Percentiles rank a stretch among this genome's conserved stretches.
phyloP scores from a whole-genome alignment of 495 filamentous ascomycete species.

The Lepidopterella palustris region DNA sequence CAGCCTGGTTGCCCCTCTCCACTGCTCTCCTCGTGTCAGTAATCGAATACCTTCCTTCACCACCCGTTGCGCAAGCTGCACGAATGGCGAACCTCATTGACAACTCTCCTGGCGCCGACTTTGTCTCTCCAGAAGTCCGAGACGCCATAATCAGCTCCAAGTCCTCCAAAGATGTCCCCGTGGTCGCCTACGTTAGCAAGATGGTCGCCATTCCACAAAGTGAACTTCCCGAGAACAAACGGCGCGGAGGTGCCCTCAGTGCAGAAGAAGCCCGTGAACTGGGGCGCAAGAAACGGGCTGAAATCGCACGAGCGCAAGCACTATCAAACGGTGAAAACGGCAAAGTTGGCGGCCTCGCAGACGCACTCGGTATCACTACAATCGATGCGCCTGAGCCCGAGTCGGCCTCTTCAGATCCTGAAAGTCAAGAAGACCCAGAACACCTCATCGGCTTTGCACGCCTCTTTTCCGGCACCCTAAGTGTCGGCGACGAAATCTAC shows the following conservation, averaged over 20 bases:
- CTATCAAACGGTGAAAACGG: conserved; percentile 42
- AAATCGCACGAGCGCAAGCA: conserved; percentile 71
- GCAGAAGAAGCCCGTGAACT: conserved; percentile 85
- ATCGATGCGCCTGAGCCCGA: conserved; percentile 38
- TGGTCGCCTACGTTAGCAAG: conserved; percentile 95
- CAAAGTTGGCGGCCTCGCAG: conserved; percentile 41
- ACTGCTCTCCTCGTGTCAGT: conserved; percentile 89
- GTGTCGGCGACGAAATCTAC: conserved; percentile 84
- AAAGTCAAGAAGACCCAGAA: conserved; percentile 45
- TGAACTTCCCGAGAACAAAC: conserved; percentile 75
- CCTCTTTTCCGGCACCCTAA: conserved; percentile 83
- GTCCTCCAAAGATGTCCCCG: conserved; percentile 58
- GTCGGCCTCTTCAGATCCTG: conserved; percentile 35
- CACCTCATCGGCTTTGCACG: conserved; percentile 92
- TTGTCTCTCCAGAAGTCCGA: conserved; percentile 60
- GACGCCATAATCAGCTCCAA: conserved; percentile 79
- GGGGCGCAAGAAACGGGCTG: conserved; percentile 79
- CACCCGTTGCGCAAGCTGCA: conserved; percentile 71
- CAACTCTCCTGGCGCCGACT: conserved; percentile 68
- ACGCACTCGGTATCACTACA: conserved; percentile 46
- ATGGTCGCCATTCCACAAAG: conserved; percentile 94
- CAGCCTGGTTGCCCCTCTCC: conserved; percentile 86
- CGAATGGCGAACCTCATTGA: conserved; percentile 73
- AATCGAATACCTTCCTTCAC: conserved; percentile 86
- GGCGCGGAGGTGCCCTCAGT: conserved; percentile 60